Evolutionary conservation across 495 filamentous ascomycete genomes (phyloP), one percentile per base, ranked within the genome.

Genomic region (Staphylotrichum tortipilum): DNA sequence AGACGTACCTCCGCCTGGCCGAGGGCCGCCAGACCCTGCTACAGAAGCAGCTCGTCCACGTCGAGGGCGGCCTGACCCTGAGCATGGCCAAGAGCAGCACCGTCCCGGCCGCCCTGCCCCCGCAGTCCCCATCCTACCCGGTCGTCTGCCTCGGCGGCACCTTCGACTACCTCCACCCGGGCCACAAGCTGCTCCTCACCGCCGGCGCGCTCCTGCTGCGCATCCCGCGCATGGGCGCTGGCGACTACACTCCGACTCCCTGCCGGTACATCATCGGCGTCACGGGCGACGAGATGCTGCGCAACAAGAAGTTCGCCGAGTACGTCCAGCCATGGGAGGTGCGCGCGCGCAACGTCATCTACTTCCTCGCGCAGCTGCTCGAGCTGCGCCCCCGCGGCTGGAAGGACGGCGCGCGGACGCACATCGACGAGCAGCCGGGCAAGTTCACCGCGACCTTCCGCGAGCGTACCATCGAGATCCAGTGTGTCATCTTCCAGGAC

Each of bases 121-220:
- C 57, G 4, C 62, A 58, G 26, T 63, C 68, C 2, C 37, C 40
- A 3, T 53, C 59, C 12, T 64, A 72, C 45, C 44, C 61, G 11
- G 60, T 67, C 4, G 84, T 94, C 28, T 81, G 79, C n/a, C 81
- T 97, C 28, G 92, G 91, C 35, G 92, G 92, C 17, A 97, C 92
- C 4, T 98, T 97, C 63, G 92, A 98, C 66, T 88, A 97, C 67
- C 79, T 98, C 31, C 92, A 97, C 62, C 78, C 86, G 23, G 92
- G 92, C n/a, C 92, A 98, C 71, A 96, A 95, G 61, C 75, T 96
- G 19, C 78, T 98, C 7, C 73, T 98, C 30, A 91, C 90, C 7
- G 90, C 90, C 57, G 85, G 82, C 8, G 83, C 85, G 4, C 72
- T 95, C 42, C 72, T 87, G 9, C 66, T 91, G 6, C 69, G 78